Percentiles rank a stretch among this genome's conserved stretches.
phyloP scores from a whole-genome alignment of 768 basidiomycete species.

The Kondoa malvinella region DNA sequence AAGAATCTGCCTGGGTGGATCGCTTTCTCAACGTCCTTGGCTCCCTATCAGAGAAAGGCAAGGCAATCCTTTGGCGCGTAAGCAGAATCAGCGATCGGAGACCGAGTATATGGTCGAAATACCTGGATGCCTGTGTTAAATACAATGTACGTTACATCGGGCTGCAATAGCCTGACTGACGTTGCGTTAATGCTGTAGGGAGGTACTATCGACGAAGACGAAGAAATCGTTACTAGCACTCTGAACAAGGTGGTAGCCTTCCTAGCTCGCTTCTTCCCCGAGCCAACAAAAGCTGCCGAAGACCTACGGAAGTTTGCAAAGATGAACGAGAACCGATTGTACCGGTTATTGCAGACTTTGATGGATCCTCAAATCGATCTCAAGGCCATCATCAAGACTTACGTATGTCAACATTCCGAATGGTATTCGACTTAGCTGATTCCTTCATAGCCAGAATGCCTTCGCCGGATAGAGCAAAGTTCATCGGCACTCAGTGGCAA shows the following conservation, averaged over 20 bases:
- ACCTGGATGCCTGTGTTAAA: conserved; percentile 53
- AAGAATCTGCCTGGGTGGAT: conserved; percentile 75
- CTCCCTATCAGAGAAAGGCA: conserved; percentile 45
- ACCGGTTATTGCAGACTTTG: conserved; percentile 63
- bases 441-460: conserved; percentile 50
- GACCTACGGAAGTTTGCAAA: conserved; percentile 72
- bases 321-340: conserved; percentile 66
- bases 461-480: conserved; percentile 55
- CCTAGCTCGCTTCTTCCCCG: conserved; percentile 38
- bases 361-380: conserved; percentile 72
- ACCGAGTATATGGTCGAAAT: conserved; percentile 54
- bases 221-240: conserved; percentile 44
- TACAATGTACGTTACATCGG: conserved; percentile 53
- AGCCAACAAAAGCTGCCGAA: conserved; percentile 55
- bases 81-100: conserved; percentile 55
- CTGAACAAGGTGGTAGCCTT: conserved; percentile 44
- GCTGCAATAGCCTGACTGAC: not conserved
- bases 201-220: conserved; percentile 71
- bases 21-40: conserved; percentile 55
- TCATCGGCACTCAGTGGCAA: conserved; percentile 47
- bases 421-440: not conserved
- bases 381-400: conserved; percentile 58
- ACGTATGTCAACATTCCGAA: conserved; percentile 37
- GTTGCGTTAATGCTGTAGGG: conserved; percentile 41
- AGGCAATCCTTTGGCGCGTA: conserved; percentile 44